A percentile compares a stretch with the other conserved stretches of the same genome.
phyloP scores from a whole-genome alignment of 2,329 filamentous ascomycete genomes.

The Aspergillus bombycis region DNA sequence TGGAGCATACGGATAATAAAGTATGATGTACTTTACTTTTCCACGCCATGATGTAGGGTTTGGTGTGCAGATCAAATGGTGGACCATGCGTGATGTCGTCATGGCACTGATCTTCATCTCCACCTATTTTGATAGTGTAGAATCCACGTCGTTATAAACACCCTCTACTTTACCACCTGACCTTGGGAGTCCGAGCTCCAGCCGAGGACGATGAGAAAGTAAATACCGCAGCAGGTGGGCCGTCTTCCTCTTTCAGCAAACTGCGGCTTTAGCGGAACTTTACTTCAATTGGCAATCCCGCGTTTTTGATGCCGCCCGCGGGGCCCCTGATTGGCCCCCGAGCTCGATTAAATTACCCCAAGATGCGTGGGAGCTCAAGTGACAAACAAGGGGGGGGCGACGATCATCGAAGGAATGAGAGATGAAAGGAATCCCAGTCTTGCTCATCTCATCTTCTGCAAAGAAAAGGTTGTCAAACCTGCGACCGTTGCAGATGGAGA shows the following conservation, averaged over 20 bases:
- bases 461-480: too few species aligned
- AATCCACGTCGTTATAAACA: neutral
- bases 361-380: neutral
- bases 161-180: neutral
- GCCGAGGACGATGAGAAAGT: too few species aligned
- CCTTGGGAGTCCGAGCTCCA: neutral
- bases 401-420: neutral
- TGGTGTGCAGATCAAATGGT: neutral
- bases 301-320: neutral
- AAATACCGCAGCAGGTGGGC: neutral
- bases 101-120: neutral
- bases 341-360: neutral
- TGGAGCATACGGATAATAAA: conserved; percentile 16
- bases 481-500: too few species aligned
- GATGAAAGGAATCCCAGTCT: neutral
- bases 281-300: neutral
- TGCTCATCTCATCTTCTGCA: neutral
- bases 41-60: neutral
- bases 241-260: neutral
- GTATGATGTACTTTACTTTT: conserved; percentile 2
- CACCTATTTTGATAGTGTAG: neutral
- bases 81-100: neutral
- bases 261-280: neutral
- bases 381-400: neutral
- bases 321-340: neutral